Evolutionary conservation across 495 filamentous ascomycete genomes (phyloP).

Genomic region (Lophium mytilinum): DNA sequence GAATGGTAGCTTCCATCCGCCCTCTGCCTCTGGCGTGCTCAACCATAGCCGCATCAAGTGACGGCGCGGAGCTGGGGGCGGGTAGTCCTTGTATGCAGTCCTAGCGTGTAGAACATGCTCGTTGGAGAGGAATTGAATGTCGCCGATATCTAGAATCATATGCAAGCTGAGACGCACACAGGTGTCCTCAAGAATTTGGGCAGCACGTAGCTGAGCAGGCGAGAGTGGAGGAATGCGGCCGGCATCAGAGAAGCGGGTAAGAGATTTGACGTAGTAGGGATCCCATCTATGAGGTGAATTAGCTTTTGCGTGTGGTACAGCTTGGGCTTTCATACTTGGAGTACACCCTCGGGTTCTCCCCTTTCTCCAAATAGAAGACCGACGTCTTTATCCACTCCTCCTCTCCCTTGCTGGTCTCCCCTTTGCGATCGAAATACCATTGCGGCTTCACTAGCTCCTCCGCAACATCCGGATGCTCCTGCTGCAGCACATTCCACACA

Average conservation of each 20-base stretch:
- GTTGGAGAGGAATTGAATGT: slow-evolving; percentile 36
- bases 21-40: slow-evolving; percentile 68
- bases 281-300: slow-evolving; percentile 21
- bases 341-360: slow-evolving; percentile 45
- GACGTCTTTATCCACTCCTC: slow-evolving; percentile 66
- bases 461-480: slow-evolving; percentile 69
- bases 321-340: slow-evolving; percentile 33
- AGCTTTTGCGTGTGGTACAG: no score
- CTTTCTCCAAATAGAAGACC: slow-evolving; percentile 64
- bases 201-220: slow-evolving; percentile 24
- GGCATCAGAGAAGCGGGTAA: slow-evolving; percentile 31
- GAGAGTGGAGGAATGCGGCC: slow-evolving; percentile 31
- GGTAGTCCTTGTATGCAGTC: slow-evolving; percentile 35
- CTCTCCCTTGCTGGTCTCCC: slow-evolving; percentile 66
- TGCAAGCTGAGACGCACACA: slow-evolving; percentile 31
- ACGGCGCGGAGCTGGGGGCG: slow-evolving; percentile 26
- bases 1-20: slow-evolving; percentile 79
- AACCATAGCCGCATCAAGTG: slow-evolving; percentile 79
- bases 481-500: slow-evolving; percentile 73
- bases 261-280: slow-evolving; percentile 32
- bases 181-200: slow-evolving; percentile 29
- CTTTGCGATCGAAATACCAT: slow-evolving; percentile 95
- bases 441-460: slow-evolving; percentile 64
- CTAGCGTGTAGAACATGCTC: slow-evolving; percentile 33
- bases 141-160: slow-evolving; percentile 37